Evolutionary conservation across 768 basidiomycete species (phyloP).

Genomic region (Boletus tomentosulus): DNA sequence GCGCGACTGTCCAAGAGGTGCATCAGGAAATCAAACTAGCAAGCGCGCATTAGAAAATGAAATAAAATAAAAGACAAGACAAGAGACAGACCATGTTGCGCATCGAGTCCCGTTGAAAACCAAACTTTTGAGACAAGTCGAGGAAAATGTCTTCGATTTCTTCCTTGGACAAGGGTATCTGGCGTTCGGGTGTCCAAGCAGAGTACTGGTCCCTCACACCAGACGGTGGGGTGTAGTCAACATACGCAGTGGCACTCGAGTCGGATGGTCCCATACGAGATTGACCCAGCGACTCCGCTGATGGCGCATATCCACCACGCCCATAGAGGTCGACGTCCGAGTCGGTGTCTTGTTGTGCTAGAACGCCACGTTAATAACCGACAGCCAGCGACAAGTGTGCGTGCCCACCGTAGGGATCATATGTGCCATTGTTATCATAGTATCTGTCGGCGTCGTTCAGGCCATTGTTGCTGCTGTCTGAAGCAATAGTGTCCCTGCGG

Average conservation of each 20-base stretch:
- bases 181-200: conserved; percentile 88
- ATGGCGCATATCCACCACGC: conserved; percentile 63
- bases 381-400: conserved; percentile 1
- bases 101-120: conserved; percentile 94
- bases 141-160: conserved; percentile 99
- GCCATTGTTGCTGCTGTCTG: conserved; percentile 64
- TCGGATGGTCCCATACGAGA: conserved; percentile 61
- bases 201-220: conserved; percentile 83
- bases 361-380: conserved; percentile 4
- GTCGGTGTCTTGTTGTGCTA: conserved; percentile 80
- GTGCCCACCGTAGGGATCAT: conserved; percentile 58
- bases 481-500: conserved; percentile 64
- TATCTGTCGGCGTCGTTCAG: conserved; percentile 42
- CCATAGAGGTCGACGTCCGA: conserved; percentile 75
- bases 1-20: conserved; percentile 94
- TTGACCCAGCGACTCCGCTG: conserved; percentile 69
- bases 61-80: conserved; percentile 12
- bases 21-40: conserved; percentile 95
- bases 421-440: conserved; percentile 62
- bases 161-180: conserved; percentile 97
- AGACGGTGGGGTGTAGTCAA: conserved; percentile 53
- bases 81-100: conserved; percentile 76
- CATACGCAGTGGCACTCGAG: conserved; percentile 65
- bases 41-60: neutral
- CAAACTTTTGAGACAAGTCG: conserved; percentile 97